A percentile compares a stretch with the other conserved stretches of the same genome.
These are phyloP conservation scores for Chondrus crispus DNA, from an alignment of 23 red algal genomes.

Conservation along the genomic window DNA sequence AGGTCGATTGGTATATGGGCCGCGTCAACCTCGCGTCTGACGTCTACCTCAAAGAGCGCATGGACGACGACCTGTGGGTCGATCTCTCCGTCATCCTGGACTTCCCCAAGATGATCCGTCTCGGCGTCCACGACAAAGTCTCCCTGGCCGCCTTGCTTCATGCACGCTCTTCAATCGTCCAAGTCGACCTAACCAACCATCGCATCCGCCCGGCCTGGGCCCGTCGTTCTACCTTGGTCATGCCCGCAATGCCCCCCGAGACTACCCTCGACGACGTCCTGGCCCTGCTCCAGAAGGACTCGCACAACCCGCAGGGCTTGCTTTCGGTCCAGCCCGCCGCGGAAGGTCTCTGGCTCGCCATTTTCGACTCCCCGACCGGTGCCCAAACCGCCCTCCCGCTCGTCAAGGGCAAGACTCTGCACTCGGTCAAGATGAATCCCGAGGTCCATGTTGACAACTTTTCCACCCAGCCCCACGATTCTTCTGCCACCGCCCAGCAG, in stretches of 20 bases:
- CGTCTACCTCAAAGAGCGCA: conserved; percentile 68
- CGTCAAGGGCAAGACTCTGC: conserved; percentile 7
- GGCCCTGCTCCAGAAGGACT: conserved; percentile 24
- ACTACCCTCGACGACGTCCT: conserved; percentile 28
- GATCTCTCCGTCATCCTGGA: conserved; percentile 61
- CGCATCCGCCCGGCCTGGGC: conserved; percentile 69
- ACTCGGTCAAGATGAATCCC: conserved; percentile 13
- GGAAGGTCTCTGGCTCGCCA: conserved; percentile 33
- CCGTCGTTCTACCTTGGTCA: conserved; percentile 22
- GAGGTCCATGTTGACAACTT: conserved; percentile 38
- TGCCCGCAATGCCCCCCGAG: conserved; percentile 19
- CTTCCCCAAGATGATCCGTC: conserved; percentile 82
- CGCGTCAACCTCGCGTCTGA: conserved; percentile 75
- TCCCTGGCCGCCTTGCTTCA: conserved; percentile 45
- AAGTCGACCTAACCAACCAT: conserved; percentile 40
- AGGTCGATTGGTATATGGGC: conserved; percentile 93
- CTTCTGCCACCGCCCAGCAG: too few relatives aligned
- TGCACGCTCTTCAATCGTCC: conserved; percentile 41
- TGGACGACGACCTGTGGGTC: conserved; percentile 82
- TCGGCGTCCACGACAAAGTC: conserved; percentile 53
- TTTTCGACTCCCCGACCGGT: conserved; percentile 49
- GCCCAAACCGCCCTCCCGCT: conserved; percentile 36
- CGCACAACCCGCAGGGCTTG: conserved; percentile 3
- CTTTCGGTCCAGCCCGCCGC: conserved; percentile 16
- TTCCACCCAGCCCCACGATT: too few relatives aligned